Percentiles rank a stretch among this genome's conserved stretches.
These are phyloP conservation scores for Nakazawaea wyomingensis DNA, from an alignment of 805 yeast species.

Conservation along the genomic window DNA sequence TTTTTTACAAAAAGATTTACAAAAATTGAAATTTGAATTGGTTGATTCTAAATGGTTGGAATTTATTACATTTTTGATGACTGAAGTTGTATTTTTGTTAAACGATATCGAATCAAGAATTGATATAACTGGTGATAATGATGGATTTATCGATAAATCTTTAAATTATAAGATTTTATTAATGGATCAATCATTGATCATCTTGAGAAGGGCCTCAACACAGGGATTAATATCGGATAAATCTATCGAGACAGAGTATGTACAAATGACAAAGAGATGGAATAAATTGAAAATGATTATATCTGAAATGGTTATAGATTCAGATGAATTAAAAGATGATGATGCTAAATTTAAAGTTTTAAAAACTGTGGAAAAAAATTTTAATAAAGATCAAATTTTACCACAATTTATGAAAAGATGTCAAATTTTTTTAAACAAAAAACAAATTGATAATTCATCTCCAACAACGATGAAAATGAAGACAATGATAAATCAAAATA, in stretches of 20 bases:
- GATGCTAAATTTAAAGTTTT: slow-evolving; percentile 1
- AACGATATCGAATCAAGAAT: slow-evolving; percentile 15
- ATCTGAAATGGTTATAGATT: neutral
- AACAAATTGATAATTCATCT: neutral
- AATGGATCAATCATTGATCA: slow-evolving; percentile 16
- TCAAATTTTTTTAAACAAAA: neutral
- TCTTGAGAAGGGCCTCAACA: slow-evolving; percentile 19
- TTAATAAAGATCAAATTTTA: neutral
- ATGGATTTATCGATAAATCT: slow-evolving; percentile 5
- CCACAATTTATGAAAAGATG: slow-evolving; percentile 4
- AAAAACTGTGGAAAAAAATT: slow-evolving; percentile 4
- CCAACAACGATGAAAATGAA: slow-evolving; percentile 8
- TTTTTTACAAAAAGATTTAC: slow-evolving; percentile 35
- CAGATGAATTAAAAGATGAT: slow-evolving; percentile 1
- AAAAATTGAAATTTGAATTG: slow-evolving; percentile 36
- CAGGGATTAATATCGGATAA: slow-evolving; percentile 16
- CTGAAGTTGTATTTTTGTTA: slow-evolving; percentile 30
- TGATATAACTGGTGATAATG: too few species aligned
- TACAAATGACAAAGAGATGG: slow-evolving; percentile 7
- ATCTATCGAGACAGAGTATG: slow-evolving; percentile 4
- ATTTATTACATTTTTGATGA: slow-evolving; percentile 42
- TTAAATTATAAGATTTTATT: slow-evolving; percentile 6
- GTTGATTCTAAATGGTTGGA: slow-evolving; percentile 54
- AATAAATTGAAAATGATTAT: neutral
- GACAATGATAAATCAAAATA: too few species aligned